A percentile compares a stretch with the other conserved stretches of the same genome.
Conservation (phyloP, 352 stramenopile species). For the Phytophthora melonis region DNA sequence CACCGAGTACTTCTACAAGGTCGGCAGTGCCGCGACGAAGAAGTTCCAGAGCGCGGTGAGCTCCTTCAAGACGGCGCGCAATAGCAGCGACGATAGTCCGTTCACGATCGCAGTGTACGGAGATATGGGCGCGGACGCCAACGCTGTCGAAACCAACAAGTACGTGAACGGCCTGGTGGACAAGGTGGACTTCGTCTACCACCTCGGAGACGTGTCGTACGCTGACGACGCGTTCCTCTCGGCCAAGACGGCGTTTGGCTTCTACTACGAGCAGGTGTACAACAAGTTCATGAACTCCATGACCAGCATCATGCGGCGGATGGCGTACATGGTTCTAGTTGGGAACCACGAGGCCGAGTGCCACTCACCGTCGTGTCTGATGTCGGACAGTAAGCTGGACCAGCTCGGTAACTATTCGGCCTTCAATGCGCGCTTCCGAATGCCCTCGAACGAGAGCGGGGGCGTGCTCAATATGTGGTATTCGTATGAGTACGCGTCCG, state of each 20-base stretch:
- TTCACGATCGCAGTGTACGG: conserved; percentile 37
- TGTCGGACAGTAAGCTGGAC: conserved; percentile 32
- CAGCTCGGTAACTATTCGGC: conserved; percentile 69
- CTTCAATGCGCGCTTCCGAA: conserved; percentile 52
- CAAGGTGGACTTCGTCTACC: conserved; percentile 39
- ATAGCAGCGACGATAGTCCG: conserved; percentile 13
- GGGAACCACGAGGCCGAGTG: conserved; percentile 81
- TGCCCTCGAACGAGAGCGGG: conserved; percentile 47
- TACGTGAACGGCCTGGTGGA: conserved; percentile 38
- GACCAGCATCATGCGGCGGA: conserved; percentile 39
- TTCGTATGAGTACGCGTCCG: conserved; percentile 49
- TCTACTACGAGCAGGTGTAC: conserved; percentile 58
- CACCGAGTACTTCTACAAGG: conserved; percentile 53
- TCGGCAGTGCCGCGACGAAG: conserved; percentile 1
- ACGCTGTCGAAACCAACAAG: conserved; percentile 30
- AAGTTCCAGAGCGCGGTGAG: conserved; percentile 31
- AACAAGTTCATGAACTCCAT: conserved; percentile 78
- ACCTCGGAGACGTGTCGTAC: conserved; percentile 44
- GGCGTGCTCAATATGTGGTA: conserved; percentile 56
- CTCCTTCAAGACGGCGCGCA: conserved; percentile 43
- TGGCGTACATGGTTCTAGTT: conserved; percentile 74
- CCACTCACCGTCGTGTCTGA: conserved; percentile 46
- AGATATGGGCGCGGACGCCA: conserved; percentile 34
- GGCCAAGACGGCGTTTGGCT: conserved; percentile 32
- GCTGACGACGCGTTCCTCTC: conserved; percentile 40